Percentiles rank a stretch among this genome's conserved stretches.
Evolutionary conservation across 1,139 yeast genomes (phyloP).

Genomic region (Wickerhamomyces sp.): DNA sequence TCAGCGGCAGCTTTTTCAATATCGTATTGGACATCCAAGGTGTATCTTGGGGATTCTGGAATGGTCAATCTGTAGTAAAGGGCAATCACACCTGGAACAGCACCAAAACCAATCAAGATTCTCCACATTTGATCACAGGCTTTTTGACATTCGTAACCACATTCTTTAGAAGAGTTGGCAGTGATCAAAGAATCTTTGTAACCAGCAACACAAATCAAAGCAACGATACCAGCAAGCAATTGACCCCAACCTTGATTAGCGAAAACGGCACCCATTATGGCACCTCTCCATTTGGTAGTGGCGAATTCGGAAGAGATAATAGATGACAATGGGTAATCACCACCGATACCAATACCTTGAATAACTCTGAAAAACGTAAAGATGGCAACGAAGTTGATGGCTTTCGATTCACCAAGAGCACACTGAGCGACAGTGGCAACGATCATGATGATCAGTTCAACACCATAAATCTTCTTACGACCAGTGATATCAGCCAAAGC

Average conservation of each 20-base stretch:
- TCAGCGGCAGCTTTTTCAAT: slow-evolving; percentile 64
- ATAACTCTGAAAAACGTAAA: slow-evolving; percentile 72
- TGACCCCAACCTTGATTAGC: slow-evolving; percentile 95
- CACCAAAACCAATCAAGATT: slow-evolving; percentile 79
- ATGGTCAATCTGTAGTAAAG: slow-evolving; percentile 86
- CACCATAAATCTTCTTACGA: slow-evolving; percentile 83
- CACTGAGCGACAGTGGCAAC: slow-evolving; percentile 76
- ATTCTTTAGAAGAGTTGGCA: slow-evolving; percentile 47
- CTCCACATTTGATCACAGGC: slow-evolving; percentile 96
- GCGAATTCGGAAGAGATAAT: slow-evolving; percentile 86
- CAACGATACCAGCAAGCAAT: slow-evolving; percentile 78
- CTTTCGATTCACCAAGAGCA: slow-evolving; percentile 63
- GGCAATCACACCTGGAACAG: slow-evolving; percentile 80
- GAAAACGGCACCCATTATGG: slow-evolving; percentile 89
- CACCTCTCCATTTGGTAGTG: slow-evolving; percentile 94
- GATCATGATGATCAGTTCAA: slow-evolving; percentile 80
- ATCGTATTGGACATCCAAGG: slow-evolving; percentile 64
- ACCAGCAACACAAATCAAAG: slow-evolving; percentile 65
- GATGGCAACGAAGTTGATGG: slow-evolving; percentile 65
- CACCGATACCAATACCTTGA: slow-evolving; percentile 98
- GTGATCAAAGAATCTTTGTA: slow-evolving; percentile 53
- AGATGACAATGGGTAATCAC: slow-evolving; percentile 97
- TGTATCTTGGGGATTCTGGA: slow-evolving; percentile 90
- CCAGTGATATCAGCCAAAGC: slow-evolving; percentile 79
- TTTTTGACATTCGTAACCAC: slow-evolving; percentile 59